These are phyloP conservation scores for Candida orba DNA, from an alignment of 805 yeast genomes.

Conservation along the genomic window DNA sequence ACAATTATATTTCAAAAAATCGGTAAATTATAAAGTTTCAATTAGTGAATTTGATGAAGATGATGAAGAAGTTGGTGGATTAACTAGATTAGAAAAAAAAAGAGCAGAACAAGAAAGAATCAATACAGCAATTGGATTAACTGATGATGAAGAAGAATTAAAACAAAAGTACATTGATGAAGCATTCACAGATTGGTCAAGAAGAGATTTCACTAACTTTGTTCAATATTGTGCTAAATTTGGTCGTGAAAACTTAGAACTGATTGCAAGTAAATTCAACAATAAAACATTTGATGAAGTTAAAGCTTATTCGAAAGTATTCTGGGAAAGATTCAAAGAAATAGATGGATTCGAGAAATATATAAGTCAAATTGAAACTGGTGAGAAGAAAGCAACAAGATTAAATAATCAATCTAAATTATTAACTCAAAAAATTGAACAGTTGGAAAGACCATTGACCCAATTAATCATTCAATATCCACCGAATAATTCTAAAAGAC, in stretches of 20 bases:
- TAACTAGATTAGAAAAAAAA: slow-evolving; percentile 12
- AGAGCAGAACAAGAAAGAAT: slow-evolving; percentile 45
- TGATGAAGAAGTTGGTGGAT: slow-evolving; percentile 25
- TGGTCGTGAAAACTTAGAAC: slow-evolving; percentile 46
- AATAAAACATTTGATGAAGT: slow-evolving; percentile 56
- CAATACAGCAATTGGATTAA: slow-evolving; percentile 48
- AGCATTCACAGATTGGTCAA: slow-evolving; percentile 63
- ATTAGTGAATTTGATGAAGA: slow-evolving; percentile 54
- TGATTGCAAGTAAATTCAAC: slow-evolving; percentile 49
- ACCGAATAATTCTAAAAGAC: slow-evolving; percentile 74
- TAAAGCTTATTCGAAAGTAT: slow-evolving; percentile 45
- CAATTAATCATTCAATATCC: slow-evolving; percentile 65
- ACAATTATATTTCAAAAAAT: slow-evolving; percentile 54
- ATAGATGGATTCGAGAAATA: slow-evolving; percentile 70
- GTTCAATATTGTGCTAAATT: slow-evolving; percentile 61
- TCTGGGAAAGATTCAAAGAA: slow-evolving; percentile 54
- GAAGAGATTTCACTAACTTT: slow-evolving; percentile 67
- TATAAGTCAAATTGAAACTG: slow-evolving; percentile 61
- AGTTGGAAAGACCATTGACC: slow-evolving; percentile 51
- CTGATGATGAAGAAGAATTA: slow-evolving; percentile 50
- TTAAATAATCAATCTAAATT: slow-evolving; percentile 48
- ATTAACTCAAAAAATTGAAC: slow-evolving; percentile 45
- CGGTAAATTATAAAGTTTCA: slow-evolving; percentile 50
- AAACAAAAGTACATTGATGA: slow-evolving; percentile 47
- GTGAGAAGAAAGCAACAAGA: slow-evolving; percentile 60